Evolutionary conservation across 1,139 yeast genomes (phyloP), one percentile per base, ranked within the genome.

Genomic region (Sugiyamaella neomexicana): DNA sequence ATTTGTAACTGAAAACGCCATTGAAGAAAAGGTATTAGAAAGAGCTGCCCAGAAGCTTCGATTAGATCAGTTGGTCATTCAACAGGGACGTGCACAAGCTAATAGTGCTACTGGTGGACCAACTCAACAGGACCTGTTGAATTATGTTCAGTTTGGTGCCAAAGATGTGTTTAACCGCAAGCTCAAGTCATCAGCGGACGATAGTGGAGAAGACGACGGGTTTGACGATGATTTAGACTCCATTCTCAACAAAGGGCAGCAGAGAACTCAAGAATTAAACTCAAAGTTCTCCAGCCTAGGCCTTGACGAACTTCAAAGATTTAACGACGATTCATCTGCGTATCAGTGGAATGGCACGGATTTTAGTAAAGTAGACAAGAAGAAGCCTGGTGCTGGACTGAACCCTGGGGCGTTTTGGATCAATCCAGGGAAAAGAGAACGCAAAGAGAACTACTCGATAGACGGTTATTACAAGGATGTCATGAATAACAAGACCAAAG

Each of bases 71-170:
- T 80, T 93, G 66, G 99, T 93, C 55, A 93, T 93, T 62, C 99
- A 93, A 70, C 97, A 93, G 68, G 97, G 97, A 10, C 79, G 97
- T 59, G 77, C 82, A 27, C 69, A 77, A 37, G 59, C 62, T 13
- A 40, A 48, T 4, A 50, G 49, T 42, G 73, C 74, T 29, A 70
- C 76, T 31, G 72, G 68, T 42, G 77, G 79, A 54, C 83, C 82
- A n/a, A 82, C 78, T 57, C 89, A 89, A 65, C 97, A 89, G 63
- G 98, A 93, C 65, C 79, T 93, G 62, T 77, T 93, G 17, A 87
- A 86, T 46, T 93, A 93, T 98, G 93, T 93, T 70, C 97, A 93
- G 68, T 97, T 89, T 68, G 99, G 99, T 60, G 99, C 98, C 1
- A 86, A 88, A 63, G 83, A 85, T 55, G 95, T 93, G 5, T 86